Conservation (phyloP, 176 grass and related monocot genomes). For the Zizania latifolia region DNA sequence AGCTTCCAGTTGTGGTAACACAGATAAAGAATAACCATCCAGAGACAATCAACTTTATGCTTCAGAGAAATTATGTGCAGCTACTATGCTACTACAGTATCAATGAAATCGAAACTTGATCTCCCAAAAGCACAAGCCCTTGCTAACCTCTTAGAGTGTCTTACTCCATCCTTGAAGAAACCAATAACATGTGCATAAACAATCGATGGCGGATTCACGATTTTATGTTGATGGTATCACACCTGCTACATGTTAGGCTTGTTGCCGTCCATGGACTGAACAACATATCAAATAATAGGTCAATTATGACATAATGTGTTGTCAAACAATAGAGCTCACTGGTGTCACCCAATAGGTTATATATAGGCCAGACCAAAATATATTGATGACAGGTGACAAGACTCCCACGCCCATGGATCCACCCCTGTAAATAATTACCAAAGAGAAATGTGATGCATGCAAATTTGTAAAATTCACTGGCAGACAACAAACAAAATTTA, state of each 20-base stretch:
- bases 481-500: background rate
- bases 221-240: no score
- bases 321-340: no score
- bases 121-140: background rate
- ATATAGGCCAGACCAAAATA: no score
- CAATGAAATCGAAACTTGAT: background rate
- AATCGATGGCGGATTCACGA: no score
- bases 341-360: no score
- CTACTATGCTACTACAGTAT: background rate
- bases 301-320: no score
- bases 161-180: background rate
- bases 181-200: background rate
- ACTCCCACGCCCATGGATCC: no score
- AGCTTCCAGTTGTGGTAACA: background rate
- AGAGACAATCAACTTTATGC: slow-evolving; percentile 10
- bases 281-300: no score
- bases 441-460: background rate
- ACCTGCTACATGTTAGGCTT: no score
- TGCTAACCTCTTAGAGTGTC: background rate
- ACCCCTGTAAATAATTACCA: background rate
- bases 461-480: background rate
- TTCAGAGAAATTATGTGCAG: background rate
- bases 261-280: no score
- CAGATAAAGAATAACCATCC: slow-evolving; percentile 24
- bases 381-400: no score